Base-by-base conservation (phyloP, 345 rosid species). In the Salix dunnii region DNA sequence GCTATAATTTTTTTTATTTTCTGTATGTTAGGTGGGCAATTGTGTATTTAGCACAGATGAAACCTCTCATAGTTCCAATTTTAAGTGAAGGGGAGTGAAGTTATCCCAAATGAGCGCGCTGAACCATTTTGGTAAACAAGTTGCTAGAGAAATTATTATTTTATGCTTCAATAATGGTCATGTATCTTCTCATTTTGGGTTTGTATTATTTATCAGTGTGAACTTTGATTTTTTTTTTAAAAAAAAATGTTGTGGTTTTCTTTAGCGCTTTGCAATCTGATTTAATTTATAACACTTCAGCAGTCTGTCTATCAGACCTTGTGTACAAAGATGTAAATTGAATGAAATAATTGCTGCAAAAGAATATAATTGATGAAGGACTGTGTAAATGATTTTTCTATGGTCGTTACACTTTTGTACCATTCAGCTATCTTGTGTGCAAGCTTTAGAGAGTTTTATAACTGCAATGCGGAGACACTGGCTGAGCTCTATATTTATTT, bases 31-130 rank as follows among this genome's bases (percentile, higher is more conserved):
- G 98, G 98, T 96, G 97, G 97, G 98, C 99, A 14, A 96, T 96
- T 82, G 99, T 96, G 60, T 96, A 96, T 81, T 85, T 96, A 74
- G 98, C 98, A 16, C 98, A 96, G 80, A 89, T 96, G 99, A 93
- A 96, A 73, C 99, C 99, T 2, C 91, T 96, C 77, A 96, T 96
- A 30, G 99, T 96, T 75, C 99, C 99, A 5, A 91, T 96, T 72
- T 82, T 93, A 66, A 93, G 78, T 67, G 98, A 91, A 84, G 88
- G 73, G 30, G 99, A 92, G 80, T 96, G 87, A 87, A 80, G 84
- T 68, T 77, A 62, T 63, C 30, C 38, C 18, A 17, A 49, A 60
- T 55, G 72, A 18, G 28, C 6, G 23, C 27, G 43, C 55, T 35
- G 68, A 35, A 68, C 30, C 69, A 36, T 79, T 46, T 81, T 43